A percentile compares a stretch with the other conserved stretches of the same genome.
phyloP scores from a whole-genome alignment of 179 eudicot genomes.

The Carnegiea gigantea region DNA sequence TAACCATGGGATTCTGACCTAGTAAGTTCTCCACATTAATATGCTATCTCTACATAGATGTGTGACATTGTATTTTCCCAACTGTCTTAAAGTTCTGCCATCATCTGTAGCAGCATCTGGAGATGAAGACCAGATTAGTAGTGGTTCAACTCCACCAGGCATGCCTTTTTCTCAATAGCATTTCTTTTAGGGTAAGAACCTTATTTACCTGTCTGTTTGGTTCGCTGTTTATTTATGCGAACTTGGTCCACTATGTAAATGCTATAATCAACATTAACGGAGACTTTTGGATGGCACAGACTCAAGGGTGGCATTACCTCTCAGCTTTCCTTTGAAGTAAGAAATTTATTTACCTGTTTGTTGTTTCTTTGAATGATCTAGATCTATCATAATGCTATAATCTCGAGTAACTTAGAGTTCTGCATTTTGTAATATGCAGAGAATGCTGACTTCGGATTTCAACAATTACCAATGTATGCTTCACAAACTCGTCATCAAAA shows the following conservation, averaged over 20 bases:
- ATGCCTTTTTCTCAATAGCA: too few relatives aligned
- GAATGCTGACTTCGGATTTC: constrained; percentile 97
- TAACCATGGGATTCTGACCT: too few relatives aligned
- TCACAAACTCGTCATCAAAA: constrained; percentile 79
- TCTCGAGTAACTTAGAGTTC: constrained; percentile 7
- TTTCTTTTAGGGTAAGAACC: not conserved
- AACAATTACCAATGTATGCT: constrained; percentile 86
- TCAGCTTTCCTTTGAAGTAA: constrained; percentile 77
- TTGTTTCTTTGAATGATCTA: not conserved
- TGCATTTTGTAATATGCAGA: constrained; percentile 39
- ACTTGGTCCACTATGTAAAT: too few relatives aligned
- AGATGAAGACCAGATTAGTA: constrained; percentile 40
- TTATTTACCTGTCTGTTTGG: not conserved
- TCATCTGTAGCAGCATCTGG: constrained; percentile 38
- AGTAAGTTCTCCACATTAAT: not conserved
- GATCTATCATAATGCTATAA: not conserved
- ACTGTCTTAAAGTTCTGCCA: constrained; percentile 78
- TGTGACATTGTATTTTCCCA: constrained; percentile 94
- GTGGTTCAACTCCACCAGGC: constrained; percentile 37
- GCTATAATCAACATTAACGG: constrained; percentile 36
- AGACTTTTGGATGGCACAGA: constrained; percentile 90
- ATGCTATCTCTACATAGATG: constrained; percentile 57
- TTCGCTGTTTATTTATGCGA: too few relatives aligned
- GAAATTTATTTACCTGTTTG: not conserved
- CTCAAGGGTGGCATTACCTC: constrained; percentile 95